Evolutionary conservation across 164 flowering plant genomes (phyloP), one percentile per base, ranked within the genome.

Genomic region (Saururus chinensis): DNA sequence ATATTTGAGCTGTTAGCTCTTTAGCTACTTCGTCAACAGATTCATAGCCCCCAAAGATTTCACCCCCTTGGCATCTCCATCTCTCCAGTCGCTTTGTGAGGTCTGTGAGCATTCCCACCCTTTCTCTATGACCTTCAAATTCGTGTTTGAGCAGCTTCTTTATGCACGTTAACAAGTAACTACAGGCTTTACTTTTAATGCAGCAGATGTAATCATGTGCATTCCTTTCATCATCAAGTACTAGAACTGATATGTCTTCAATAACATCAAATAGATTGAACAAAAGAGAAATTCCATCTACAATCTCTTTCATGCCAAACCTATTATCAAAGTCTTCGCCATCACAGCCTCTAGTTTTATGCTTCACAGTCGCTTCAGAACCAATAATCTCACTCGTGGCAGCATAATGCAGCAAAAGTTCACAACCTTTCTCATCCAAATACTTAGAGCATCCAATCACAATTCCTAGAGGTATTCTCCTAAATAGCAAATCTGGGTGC

Each of bases 351-450:
- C 57, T 57, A 52, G n/a, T n/a, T n/a, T n/a, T n/a, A n/a, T n/a
- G n/a, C n/a, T n/a, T n/a, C n/a, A 41, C 63, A 53, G 68, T 49
- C 71, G 69, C 61, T 9, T 26, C 51, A 35, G 54, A 59, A 19
- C 19, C 60, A 51, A 67, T 57, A 26, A 78, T 68, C 49, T 25
- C 73, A 55, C 88, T 85, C 53, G 82, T 79, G 51, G 83, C 75
- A 63, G 81, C 86, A 77, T 80, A 89, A 59, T 86, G 91, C 69
- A 89, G 74, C 62, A 86, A 74, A 30, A 76, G 57, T 30, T 79
- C 80, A 66, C 76, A 80, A 57, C 74, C 85, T 49, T 68, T 76
- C 51, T 72, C 79, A 60, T 66, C 61, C 54, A 80, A 25, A 74
- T 56, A 7, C 53, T 53, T 64, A 26, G 74, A 56, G 65, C 51